Base-by-base conservation (phyloP, 768 basidiomycete genomes). In the Pholiota molesta region DNA sequence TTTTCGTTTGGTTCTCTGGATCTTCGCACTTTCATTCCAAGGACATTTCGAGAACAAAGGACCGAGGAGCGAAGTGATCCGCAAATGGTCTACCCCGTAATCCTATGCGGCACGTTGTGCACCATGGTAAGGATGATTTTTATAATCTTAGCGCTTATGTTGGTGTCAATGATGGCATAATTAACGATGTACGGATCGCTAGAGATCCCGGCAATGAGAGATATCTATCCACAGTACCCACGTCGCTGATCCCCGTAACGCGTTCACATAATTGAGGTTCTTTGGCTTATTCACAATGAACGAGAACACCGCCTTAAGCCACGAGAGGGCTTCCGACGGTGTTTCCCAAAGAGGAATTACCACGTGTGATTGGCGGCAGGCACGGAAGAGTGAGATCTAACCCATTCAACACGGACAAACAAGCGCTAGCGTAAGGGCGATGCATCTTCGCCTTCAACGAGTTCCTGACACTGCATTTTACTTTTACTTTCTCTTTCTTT, bases 381-480 rank as follows among this genome's bases (percentile, higher is more conserved):
- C 55, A 63, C 65, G 62, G 62, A 59, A 21, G 40, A 23, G n/a
- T 31, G 31, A 55, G 53, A 55, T 37, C 35, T 55, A 62, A 52
- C 33, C 31, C 31, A 31, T 31, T 31, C 31, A 31, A 31, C 31
- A 31, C 31, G 31, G 31, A 31, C 31, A 31, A 31, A 31, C 60
- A 59, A 64, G 63, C 70, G 69, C 66, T 67, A 65, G 64, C 59
- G 53, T 52, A 51, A 53, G 17, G 59, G 59, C 59, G 42, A 44
- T 60, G 59, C 45, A 37, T 14, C 21, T 21, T 35, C 55, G 59
- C 49, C 60, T 62, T 65, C 66, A 62, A 65, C 61, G 54, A 62
- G 68, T 71, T 61, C 69, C 72, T 74, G 65, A 68, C 77, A 78
- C 75, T 65, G 77, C 75, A 37, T 37, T 37, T 63, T 74, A 35